phyloP scores from a whole-genome alignment of 176 grass and related monocot genomes.

The bread wheat (Triticum aestivum) region IWGSC_CS_RefSeq_v2.1 NC_057807.1:251891048-251891547 shows the following conservation, averaged over 20 bases:
- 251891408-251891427: too few relatives aligned
- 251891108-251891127: constrained; percentile 11
- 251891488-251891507: too few relatives aligned
- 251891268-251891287: neutral
- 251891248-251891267: neutral
- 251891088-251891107: neutral
- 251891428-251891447: neutral
- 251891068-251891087: neutral
- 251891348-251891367: neutral
- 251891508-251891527: too few relatives aligned
- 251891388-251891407: too few relatives aligned
- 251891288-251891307: neutral
- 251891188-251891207: too few relatives aligned
- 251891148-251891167: too few relatives aligned
- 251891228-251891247: neutral
- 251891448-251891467: neutral
- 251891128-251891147: neutral
- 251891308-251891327: neutral
- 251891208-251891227: too few relatives aligned
- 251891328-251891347: neutral
- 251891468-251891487: neutral
- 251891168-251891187: too few relatives aligned
- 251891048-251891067: neutral
- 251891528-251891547: neutral
- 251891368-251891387: neutral